Percentiles rank a stretch among this genome's conserved stretches.
These are phyloP conservation scores for Neurospora sp. DNA, from an alignment of 495 filamentous ascomycete species.

Conservation along the genomic window DNA sequence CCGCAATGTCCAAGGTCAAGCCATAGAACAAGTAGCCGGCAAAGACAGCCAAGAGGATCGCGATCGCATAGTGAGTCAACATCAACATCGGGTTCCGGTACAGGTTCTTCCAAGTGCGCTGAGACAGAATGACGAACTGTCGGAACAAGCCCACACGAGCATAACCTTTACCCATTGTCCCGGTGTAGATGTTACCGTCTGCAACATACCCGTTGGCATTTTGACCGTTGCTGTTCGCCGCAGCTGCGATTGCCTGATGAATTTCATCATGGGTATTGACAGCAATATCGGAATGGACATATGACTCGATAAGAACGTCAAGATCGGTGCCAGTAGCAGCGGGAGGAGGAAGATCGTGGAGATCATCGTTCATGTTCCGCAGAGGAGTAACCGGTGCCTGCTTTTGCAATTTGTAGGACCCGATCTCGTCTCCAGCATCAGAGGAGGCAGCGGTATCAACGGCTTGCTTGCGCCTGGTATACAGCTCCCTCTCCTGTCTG, in stretches of 20 bases:
- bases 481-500: conserved; percentile 83
- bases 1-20: conserved; percentile 86
- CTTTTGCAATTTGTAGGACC: conserved; percentile 53
- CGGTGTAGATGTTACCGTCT: conserved; percentile 30
- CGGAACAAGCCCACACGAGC: conserved; percentile 63
- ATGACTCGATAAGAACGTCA: conserved; percentile 68
- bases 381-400: conserved; percentile 52
- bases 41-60: conserved; percentile 87
- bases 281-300: conserved; percentile 69
- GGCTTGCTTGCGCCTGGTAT: conserved; percentile 64
- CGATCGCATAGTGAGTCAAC: conserved; percentile 98
- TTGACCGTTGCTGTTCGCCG: conserved; percentile 57
- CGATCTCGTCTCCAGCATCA: conserved; percentile 49
- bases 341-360: conserved; percentile 67
- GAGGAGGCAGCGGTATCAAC: conserved; percentile 58
- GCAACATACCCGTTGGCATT: conserved; percentile 49
- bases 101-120: conserved; percentile 91
- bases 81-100: conserved; percentile 98
- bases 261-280: conserved; percentile 74
- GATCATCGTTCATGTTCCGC: conserved; percentile 51
- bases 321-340: conserved; percentile 63
- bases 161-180: conserved; percentile 65
- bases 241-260: conserved; percentile 44
- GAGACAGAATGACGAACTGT: conserved; percentile 83
- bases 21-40: conserved; percentile 96